Percentiles rank a stretch among this genome's conserved stretches.
phyloP scores from a whole-genome alignment of 352 stramenopile genomes.

The Globisporangium apiculatum region DNA sequence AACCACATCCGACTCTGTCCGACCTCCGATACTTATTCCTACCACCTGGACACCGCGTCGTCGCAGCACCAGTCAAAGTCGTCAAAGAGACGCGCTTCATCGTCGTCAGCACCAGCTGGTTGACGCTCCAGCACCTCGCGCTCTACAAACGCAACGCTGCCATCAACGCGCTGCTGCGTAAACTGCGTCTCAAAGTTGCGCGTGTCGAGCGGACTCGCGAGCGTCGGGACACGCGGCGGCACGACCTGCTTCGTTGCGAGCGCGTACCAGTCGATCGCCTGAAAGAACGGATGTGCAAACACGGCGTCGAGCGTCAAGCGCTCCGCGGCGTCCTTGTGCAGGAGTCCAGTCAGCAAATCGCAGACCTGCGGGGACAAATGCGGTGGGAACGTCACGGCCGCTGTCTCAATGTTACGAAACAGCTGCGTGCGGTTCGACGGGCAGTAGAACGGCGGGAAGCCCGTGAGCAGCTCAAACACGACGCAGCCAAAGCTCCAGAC shows the following conservation, averaged over 20 bases:
- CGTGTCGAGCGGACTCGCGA: slow-evolving; percentile 43
- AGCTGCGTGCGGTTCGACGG: slow-evolving; percentile 85
- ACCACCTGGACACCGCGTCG: too few species aligned
- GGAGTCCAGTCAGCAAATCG: slow-evolving; percentile 46
- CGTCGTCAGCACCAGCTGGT: slow-evolving; percentile 13
- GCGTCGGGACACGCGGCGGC: slow-evolving; percentile 47
- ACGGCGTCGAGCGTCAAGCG: slow-evolving; percentile 60
- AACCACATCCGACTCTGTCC: background rate
- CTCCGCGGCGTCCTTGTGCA: slow-evolving; percentile 53
- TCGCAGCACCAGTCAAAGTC: slow-evolving; percentile 67
- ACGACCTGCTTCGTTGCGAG: slow-evolving; percentile 67
- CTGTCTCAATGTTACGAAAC: slow-evolving; percentile 95
- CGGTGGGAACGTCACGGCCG: slow-evolving; percentile 88
- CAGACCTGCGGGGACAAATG: slow-evolving; percentile 73
- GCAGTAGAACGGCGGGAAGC: slow-evolving; percentile 91
- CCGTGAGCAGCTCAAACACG: slow-evolving; percentile 78
- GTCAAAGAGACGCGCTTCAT: slow-evolving; percentile 35
- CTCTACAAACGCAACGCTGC: slow-evolving; percentile 35
- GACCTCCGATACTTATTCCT: slow-evolving; percentile 11
- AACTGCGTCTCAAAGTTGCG: slow-evolving; percentile 76
- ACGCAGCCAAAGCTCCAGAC: slow-evolving; percentile 89
- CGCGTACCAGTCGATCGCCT: slow-evolving; percentile 66
- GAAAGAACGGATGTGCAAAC: slow-evolving; percentile 73
- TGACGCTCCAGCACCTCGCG: background rate
- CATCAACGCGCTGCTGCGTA: slow-evolving; percentile 56